Conservation (phyloP, 2,329 filamentous ascomycete genomes). For the Dryadomyces quercus-mongolicae region DNA sequence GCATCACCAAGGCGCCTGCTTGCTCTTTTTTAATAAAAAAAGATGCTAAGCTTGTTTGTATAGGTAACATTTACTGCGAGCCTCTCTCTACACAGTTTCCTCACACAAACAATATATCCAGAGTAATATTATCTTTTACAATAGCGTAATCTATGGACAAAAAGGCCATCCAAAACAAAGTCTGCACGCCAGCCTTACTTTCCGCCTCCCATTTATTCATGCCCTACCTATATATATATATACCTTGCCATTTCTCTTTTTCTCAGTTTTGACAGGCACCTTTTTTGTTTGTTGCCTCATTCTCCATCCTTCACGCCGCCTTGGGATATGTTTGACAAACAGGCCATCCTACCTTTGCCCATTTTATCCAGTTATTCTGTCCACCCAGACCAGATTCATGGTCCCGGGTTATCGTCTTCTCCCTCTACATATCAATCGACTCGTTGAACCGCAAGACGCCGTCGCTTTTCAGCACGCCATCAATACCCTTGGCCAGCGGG, state of each 20-base stretch:
- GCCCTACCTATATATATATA: too few species aligned
- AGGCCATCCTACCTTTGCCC: neutral
- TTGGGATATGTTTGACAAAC: neutral
- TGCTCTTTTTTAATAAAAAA: too few species aligned
- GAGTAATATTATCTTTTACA: too few species aligned
- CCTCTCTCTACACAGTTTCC: too few species aligned
- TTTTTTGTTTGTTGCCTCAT: neutral
- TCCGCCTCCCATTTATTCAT: neutral
- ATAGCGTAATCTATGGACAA: neutral
- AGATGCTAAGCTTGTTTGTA: too few species aligned
- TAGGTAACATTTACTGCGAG: too few species aligned
- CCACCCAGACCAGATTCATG: too few species aligned
- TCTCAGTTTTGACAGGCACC: neutral
- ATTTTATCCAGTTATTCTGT: neutral
- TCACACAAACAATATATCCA: too few species aligned
- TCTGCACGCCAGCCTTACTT: neutral
- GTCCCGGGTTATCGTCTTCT: too few species aligned
- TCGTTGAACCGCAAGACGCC: constrained; percentile 90
- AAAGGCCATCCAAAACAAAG: neutral
- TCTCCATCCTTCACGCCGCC: neutral
- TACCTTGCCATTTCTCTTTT: neutral
- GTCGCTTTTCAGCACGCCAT: constrained; percentile 74
- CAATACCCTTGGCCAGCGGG: constrained; percentile 63
- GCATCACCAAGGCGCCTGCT: too few species aligned
- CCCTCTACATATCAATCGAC: constrained; percentile 61